Evolutionary conservation across 257 asterid species (phyloP).

Genomic region (Plantago major): DNA sequence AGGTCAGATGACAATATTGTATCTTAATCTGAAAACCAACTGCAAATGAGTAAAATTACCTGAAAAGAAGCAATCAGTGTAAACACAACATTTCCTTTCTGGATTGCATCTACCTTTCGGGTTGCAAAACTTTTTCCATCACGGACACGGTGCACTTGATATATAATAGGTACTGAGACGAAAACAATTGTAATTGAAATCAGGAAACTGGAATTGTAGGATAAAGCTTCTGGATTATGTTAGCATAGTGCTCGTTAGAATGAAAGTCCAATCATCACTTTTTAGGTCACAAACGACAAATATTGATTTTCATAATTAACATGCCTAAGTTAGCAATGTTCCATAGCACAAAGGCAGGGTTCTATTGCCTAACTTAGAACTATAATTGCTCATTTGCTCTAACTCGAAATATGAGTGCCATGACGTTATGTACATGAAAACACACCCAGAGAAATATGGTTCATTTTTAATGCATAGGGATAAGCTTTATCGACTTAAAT

Average conservation of each 20-base stretch:
- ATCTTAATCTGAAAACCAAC: constrained; percentile 14
- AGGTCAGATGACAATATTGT: not conserved
- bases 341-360: not conserved
- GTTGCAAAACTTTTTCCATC: constrained; percentile 99
- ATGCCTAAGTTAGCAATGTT: constrained; percentile 5
- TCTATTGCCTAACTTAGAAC: constrained; percentile 3
- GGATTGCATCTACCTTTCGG: constrained; percentile 93
- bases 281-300: constrained; percentile 6
- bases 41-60: constrained; percentile 38
- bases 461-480: too few relatives aligned
- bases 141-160: constrained; percentile 87
- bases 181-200: constrained; percentile 10
- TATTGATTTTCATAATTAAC: not conserved
- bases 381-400: constrained; percentile 8
- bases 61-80: constrained; percentile 86
- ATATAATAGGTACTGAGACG: constrained; percentile 81
- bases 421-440: not conserved
- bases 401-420: not conserved
- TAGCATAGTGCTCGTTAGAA: constrained; percentile 1
- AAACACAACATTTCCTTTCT: constrained; percentile 77
- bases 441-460: too few relatives aligned
- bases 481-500: not conserved
- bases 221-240: constrained; percentile 6
- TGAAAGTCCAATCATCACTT: constrained; percentile 6
- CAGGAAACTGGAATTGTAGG: constrained; percentile 4